phyloP scores from a whole-genome alignment of 306 rosid genomes.

The Pyrus communis region DNA sequence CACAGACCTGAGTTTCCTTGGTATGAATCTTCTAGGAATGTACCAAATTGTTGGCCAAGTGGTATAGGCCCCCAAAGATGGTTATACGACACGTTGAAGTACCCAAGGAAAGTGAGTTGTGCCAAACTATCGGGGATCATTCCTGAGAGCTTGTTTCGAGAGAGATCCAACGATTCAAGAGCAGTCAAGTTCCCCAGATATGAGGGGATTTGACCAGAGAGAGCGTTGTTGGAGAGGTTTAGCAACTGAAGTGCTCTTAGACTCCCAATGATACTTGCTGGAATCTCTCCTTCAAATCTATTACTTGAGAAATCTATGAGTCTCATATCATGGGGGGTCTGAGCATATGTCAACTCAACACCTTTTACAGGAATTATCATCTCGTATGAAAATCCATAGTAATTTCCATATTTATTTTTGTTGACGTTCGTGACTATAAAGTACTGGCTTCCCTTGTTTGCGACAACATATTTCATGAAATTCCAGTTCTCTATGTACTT shows the following conservation, averaged over 20 bases:
- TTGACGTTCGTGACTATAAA: too few species aligned
- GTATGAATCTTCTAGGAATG: too few species aligned
- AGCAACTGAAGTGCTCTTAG: background rate
- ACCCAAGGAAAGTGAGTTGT: background rate
- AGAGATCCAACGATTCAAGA: constrained; percentile 6
- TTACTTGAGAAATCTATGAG: background rate
- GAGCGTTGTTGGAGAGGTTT: background rate
- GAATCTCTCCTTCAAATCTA: background rate
- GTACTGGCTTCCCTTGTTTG: too few species aligned
- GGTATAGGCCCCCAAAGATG: background rate
- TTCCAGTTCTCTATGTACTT: too few species aligned
- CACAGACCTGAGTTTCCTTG: too few species aligned
- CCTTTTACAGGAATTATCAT: background rate
- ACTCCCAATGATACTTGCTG: background rate
- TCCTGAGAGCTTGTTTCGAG: background rate
- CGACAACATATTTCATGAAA: too few species aligned
- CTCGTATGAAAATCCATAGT: rapidly evolving
- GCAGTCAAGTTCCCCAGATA: too few species aligned
- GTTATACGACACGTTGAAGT: background rate
- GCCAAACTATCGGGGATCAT: background rate
- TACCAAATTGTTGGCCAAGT: background rate
- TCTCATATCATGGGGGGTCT: background rate
- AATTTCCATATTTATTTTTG: too few species aligned
- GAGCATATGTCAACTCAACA: background rate
- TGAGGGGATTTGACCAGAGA: background rate